Evolutionary conservation across 2,329 filamentous ascomycete species (phyloP), one percentile per base, ranked within the genome.

Genomic region (Fusarium mangiferae): DNA sequence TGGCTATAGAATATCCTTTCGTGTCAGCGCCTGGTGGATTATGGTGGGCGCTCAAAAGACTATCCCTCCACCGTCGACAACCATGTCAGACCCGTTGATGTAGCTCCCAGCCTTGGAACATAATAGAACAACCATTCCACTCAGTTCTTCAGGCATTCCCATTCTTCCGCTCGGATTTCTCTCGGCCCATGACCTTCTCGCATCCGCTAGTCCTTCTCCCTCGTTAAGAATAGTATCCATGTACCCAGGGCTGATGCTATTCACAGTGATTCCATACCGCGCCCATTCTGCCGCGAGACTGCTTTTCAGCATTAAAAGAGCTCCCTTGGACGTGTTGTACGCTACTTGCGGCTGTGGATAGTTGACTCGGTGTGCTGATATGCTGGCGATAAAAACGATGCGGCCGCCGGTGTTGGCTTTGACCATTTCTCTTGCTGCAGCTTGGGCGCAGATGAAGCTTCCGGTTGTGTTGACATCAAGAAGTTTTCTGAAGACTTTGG

Each of bases 211-310:
- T 6, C 88, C 88, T 14, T 88, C 85, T 0, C 91, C 91, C 66
- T 91, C 90, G 76, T 94, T 94, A 51, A 94, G 81, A 20, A 93
- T 89, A 0, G 92, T 94, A 75, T 93, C 92, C 90, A 94, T 94
- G 74, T 95, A 94, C 2, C 93, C 93, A 0, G 93, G 93, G 41
- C 87, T 90, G 44, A 95, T 86, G 12, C 85, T 89, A 72, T 95
- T 95, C 11, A 93, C 90, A 3, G 91, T 83, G 57, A 95, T 93
- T 0, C 93, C 92, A 77, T 91, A 87, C 1, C 84, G 83, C 1
- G 90, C 90, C 92, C 92, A 95, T 80, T 95, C 93, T 4, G 85
- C 10, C 2, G 75, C 75, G 7, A 77, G 35, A 28, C 66, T 90
- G 72, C 87, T 89, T 56, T 89, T 90, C 74, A 94, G 80, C 57